Conservation (phyloP, 129 eudicot species). For the Daucus carota region DH1_v3.0 NC_030381.2:26741001-26741500, state of each 20-base stretch:
- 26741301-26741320: conserved; percentile 60
- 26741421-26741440: conserved; percentile 69
- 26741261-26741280: conserved; percentile 64
- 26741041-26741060: conserved; percentile 62
- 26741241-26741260: conserved; percentile 53
- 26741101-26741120: conserved; percentile 75
- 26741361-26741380: conserved; percentile 86
- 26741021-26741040: conserved; percentile 65
- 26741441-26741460: conserved; percentile 82
- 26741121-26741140: conserved; percentile 59
- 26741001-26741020: conserved; percentile 40
- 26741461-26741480: conserved; percentile 73
- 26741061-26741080: conserved; percentile 82
- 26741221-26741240: conserved; percentile 75
- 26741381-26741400: conserved; percentile 92
- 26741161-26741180: conserved; percentile 69
- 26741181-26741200: conserved; percentile 78
- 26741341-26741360: conserved; percentile 91
- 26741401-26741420: conserved; percentile 41
- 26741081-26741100: conserved; percentile 85
- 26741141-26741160: conserved; percentile 67
- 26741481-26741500: conserved; percentile 60
- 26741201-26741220: conserved; percentile 55
- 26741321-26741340: conserved; percentile 91
- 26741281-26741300: conserved; percentile 64